Conservation (phyloP, 2,329 filamentous ascomycete species). For the Penicillium sp. region DNA sequence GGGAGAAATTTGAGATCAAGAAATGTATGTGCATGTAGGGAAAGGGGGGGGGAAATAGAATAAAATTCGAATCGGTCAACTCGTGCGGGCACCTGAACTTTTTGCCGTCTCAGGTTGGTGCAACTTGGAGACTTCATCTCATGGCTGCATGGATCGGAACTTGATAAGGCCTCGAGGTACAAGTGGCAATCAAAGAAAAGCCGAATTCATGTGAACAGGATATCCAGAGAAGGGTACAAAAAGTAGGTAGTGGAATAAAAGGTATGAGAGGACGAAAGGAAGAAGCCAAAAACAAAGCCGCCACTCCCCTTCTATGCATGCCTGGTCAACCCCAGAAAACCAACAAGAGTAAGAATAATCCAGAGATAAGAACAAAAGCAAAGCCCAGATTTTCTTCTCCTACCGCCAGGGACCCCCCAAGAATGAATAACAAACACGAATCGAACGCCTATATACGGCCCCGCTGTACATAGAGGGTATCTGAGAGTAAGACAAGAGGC, state of each 20-base stretch:
- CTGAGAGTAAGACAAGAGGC: conserved; percentile 17
- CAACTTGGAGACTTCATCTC: background rate
- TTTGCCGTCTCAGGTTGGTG: background rate
- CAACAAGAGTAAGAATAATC: background rate
- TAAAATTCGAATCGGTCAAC: background rate
- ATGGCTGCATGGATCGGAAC: background rate
- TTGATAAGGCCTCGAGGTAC: background rate
- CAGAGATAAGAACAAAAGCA: background rate
- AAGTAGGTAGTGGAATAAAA: conserved; percentile 1
- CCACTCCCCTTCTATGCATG: conserved; percentile 26
- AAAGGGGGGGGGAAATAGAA: background rate
- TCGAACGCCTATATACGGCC: conserved; percentile 25
- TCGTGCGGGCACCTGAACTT: background rate
- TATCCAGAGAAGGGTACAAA: background rate
- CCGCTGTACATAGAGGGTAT: conserved; percentile 27
- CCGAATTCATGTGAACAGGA: background rate
- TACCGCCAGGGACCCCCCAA: background rate
- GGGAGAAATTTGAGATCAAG: background rate
- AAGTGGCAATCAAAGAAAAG: background rate
- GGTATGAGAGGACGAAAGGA: background rate
- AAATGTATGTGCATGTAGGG: background rate
- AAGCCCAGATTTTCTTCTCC: background rate
- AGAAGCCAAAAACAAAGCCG: conserved; percentile 10
- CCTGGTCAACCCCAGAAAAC: conserved; percentile 18
- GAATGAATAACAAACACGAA: conserved; percentile 12